Evolutionary conservation across 1,139 yeast genomes (phyloP), one percentile per base, ranked within the genome.

Genomic region (Geotrichum citri-aurantii): DNA sequence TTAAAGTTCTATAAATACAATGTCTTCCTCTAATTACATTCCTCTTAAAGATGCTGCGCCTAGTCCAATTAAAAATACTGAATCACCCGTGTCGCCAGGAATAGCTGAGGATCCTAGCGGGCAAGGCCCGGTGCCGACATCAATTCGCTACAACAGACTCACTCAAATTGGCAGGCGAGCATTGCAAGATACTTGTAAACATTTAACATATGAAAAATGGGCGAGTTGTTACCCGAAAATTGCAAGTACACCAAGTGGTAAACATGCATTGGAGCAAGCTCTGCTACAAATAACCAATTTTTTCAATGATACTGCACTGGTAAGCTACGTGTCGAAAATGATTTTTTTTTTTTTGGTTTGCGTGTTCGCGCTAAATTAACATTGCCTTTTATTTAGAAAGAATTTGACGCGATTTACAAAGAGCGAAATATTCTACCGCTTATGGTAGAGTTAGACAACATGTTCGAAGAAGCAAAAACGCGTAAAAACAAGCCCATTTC

Each of bases 171-270:
- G 84, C 57, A 72, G 76, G n/a, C 81, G 85, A 65, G 91, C 96
- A 0, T 75, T 89, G 4, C 82, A 81, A 50, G 88, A 85, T 69
- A 82, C 91, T 0, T 80, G 84, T 48, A 82, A 81, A 62, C 79
- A 84, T 46, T 72, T 88, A 50, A 79, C 84, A 3, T 73, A 80
- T 54, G 90, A 86, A 14, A 84, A 83, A 63, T 71, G 89, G 37
- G 74, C 77, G 48, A 74, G 82, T 31, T 88, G 96, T 68, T 90
- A 83, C 69, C 95, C 96, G 0, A 73, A 77, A 0, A 76, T 86
- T 24, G 77, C 85, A 0, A 65, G 72, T 14, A 73, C 81, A 2
- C 74, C 73, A 21, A 80, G 79, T 11, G 93, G 92, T 0, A 69
- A 71, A 6, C 73, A 73, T 40, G 77, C 82, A 1, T 72, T 89